phyloP scores from a whole-genome alignment of 2,329 filamentous ascomycete species.

The Trichoderma sp. region DNA sequence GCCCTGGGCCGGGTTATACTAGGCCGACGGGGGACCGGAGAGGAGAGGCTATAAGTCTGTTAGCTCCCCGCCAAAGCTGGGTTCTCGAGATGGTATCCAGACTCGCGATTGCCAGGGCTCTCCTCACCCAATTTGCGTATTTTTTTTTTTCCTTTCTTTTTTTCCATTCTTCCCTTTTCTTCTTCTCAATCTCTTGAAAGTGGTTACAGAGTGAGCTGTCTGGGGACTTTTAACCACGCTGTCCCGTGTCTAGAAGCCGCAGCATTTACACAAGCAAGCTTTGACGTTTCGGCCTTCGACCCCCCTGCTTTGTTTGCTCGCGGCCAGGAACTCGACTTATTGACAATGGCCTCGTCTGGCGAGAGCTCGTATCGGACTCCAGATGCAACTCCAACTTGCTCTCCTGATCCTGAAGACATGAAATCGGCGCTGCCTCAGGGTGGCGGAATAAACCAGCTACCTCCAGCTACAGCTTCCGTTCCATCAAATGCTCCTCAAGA shows the following conservation, averaged over 20 bases:
- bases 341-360: not conserved
- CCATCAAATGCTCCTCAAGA: not conserved
- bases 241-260: not conserved
- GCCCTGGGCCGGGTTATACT: not conserved
- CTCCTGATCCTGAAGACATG: conserved; percentile 10
- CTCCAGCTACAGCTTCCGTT: not conserved
- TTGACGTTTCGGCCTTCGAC: not conserved
- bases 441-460: not conserved
- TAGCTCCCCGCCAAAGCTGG: not conserved
- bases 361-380: conserved; percentile 26
- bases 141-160: not conserved
- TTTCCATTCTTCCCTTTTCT: not conserved
- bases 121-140: not conserved
- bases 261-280: not conserved
- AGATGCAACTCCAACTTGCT: conserved; percentile 22
- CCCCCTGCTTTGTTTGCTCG: conserved; percentile 10
- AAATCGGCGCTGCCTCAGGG: not conserved
- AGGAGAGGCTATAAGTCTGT: not conserved
- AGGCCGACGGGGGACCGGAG: not conserved
- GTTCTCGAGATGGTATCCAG: not conserved
- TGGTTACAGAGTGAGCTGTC: not conserved
- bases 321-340: not conserved
- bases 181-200: not conserved
- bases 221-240: not conserved
- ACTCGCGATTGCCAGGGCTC: not conserved